phyloP scores from a whole-genome alignment of 805 yeast genomes.

The Barnettozyma vustinii region DNA sequence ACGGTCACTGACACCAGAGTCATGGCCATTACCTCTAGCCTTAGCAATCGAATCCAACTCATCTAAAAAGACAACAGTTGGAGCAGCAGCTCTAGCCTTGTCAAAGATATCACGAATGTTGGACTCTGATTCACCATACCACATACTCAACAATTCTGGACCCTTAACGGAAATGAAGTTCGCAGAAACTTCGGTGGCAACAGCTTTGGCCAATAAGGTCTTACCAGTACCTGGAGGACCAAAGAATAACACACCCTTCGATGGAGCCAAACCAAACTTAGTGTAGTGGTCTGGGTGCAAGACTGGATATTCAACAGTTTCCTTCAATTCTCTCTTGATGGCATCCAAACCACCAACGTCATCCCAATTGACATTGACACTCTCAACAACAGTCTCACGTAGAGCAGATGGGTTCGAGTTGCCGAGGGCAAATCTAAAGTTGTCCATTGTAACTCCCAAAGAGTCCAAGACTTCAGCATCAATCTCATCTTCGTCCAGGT shows the following conservation, averaged over 20 bases:
- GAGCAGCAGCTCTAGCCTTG: constrained; percentile 99
- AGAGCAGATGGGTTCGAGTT: constrained; percentile 98
- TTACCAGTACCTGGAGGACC: constrained; percentile 99
- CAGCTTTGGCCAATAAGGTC: constrained; percentile 96
- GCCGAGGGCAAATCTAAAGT: constrained; percentile 95
- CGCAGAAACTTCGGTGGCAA: constrained; percentile 98
- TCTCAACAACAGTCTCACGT: constrained; percentile 98
- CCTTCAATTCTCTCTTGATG: constrained; percentile 94
- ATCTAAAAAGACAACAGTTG: constrained; percentile 97
- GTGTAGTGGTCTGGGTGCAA: constrained; percentile 98
- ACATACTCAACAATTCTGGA: constrained; percentile 95
- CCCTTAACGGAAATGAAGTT: constrained; percentile 97
- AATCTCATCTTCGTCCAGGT: constrained; percentile 91
- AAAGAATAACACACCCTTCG: constrained; percentile 96
- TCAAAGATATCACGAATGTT: constrained; percentile 97
- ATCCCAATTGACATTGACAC: constrained; percentile 98
- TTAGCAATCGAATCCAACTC: constrained; percentile 97
- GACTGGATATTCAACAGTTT: constrained; percentile 98
- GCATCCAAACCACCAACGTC: constrained; percentile 98
- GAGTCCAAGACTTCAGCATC: constrained; percentile 96
- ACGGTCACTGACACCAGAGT: constrained; percentile 95
- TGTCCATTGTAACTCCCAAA: constrained; percentile 97
- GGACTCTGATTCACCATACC: constrained; percentile 98
- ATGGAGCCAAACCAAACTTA: constrained; percentile 95
- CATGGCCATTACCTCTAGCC: constrained; percentile 96